Evolutionary conservation across 192 early-diverging fungal genomes (phyloP).

Genomic region (Mortierella claussenii): DNA sequence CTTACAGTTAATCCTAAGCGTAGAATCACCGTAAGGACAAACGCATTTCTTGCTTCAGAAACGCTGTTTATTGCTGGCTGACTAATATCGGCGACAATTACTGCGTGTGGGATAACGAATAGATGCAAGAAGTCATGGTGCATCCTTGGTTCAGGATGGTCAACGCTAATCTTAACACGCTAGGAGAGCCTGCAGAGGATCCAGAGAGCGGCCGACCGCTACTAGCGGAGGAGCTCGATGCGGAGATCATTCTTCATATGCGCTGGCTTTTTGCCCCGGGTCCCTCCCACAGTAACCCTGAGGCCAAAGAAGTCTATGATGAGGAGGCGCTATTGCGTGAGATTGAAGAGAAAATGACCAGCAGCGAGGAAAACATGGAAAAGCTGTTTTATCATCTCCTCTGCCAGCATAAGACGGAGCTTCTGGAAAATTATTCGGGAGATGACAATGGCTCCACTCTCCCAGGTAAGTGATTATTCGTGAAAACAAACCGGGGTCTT

Average conservation of each 20-base stretch:
- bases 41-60: no score
- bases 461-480: conserved; percentile 4
- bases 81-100: no score
- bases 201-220: conserved; percentile 29
- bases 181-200: conserved; percentile 47
- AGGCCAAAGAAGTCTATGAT: conserved; percentile 40
- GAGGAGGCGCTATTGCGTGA: conserved; percentile 42
- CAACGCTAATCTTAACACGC: conserved; percentile 50
- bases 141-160: conserved; percentile 64
- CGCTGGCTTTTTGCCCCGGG: conserved; percentile 51
- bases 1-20: conserved; percentile 58
- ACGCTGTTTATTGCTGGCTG: no score
- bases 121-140: conserved; percentile 64
- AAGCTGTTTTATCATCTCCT: conserved; percentile 49
- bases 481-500: not conserved
- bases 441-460: conserved; percentile 24
- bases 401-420: conserved; percentile 51
- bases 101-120: no score
- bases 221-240: conserved; percentile 35
- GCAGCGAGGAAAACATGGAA: conserved; percentile 43
- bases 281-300: conserved; percentile 44
- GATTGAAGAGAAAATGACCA: conserved; percentile 50
- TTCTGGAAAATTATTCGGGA: conserved; percentile 37
- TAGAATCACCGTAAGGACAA: conserved; percentile 53
- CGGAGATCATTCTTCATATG: conserved; percentile 48